Evolutionary conservation across 2,329 filamentous ascomycete genomes (phyloP), one percentile per base, ranked within the genome.

Genomic region (Geoglossum cookeanum): DNA sequence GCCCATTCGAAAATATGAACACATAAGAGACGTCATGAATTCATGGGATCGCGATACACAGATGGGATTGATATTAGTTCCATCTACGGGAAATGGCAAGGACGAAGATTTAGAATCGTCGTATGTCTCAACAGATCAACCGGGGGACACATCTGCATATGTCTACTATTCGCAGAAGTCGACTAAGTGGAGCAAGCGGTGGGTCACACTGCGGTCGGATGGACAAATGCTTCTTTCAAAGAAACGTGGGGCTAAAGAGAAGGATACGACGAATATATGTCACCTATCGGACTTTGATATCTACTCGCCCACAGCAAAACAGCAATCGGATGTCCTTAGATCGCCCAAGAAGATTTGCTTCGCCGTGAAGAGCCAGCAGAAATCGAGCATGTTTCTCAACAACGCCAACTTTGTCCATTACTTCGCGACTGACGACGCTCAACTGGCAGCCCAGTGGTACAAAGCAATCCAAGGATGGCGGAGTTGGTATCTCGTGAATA

Each of bases 271-370:
- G 11, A 84, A 79, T 60, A 74, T 95, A 37, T 95, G 87, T 67
- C 88, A 94, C 69, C 69, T 97, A 53, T 88, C 87, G 1, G 90
- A 96, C 69, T 96, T 91, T 68, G 91, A 97, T 65, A 85, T 96
- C 54, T 96, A 96, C 70, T 79, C 76, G 1, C 85, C 87, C 1
- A 87, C 81, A 4, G 75, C 79, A 55, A 77, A 79, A 49, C 81
- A 87, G 62, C 71, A 81, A 61, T 75, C 79, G 42, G 85, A 84
- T 64, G 77, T 80, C 61, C 75, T 96, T 56, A 89, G 84, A 64
- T 84, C 89, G 0, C 91, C 91, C 0, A 94, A 92, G 69, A 85
- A 83, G 65, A 77, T 82, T 62, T 94, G 87, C 70, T 91, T 86
- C 64, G 90, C 88, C 0, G 77, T 97, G 63, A 96, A 95, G 70